phyloP scores from a whole-genome alignment of 352 stramenopile species.

The Phytophthora nicotianae region DNA sequence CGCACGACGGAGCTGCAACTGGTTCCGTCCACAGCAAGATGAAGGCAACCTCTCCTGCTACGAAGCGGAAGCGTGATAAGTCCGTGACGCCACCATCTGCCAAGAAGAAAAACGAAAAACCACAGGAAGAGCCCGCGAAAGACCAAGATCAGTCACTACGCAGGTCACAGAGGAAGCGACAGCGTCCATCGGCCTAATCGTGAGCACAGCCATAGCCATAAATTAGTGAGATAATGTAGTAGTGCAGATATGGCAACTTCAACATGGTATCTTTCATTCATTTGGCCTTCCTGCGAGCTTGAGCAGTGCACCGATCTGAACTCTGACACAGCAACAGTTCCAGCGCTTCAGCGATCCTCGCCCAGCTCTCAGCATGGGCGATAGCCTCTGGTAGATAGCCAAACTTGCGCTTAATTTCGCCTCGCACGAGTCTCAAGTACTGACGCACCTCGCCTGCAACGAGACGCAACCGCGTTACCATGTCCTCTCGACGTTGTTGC shows the following conservation, averaged over 20 bases:
- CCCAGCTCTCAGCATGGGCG: constrained; percentile 63
- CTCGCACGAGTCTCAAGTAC: constrained; percentile 67
- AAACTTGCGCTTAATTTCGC: constrained; percentile 83
- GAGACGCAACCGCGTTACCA: constrained; percentile 53
- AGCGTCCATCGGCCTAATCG: constrained; percentile 2
- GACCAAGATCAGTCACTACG: constrained; percentile 19
- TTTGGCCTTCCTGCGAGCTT: constrained; percentile 11
- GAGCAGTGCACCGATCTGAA: constrained; percentile 20
- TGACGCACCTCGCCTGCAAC: constrained; percentile 67
- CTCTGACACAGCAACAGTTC: constrained; percentile 50
- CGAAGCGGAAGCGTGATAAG: constrained; percentile 32
- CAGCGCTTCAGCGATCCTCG: constrained; percentile 61
- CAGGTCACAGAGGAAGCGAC: constrained; percentile 31
- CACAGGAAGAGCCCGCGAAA: constrained; percentile 7
- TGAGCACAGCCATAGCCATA: background rate
- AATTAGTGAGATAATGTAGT: background rate
- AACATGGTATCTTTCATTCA: constrained; percentile 15
- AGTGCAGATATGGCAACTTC: constrained; percentile 10
- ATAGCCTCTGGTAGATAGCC: constrained; percentile 83
- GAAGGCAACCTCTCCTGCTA: constrained; percentile 10
- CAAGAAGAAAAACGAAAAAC: constrained; percentile 14
- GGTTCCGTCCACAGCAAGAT: constrained; percentile 7
- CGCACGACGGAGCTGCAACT: constrained; percentile 20
- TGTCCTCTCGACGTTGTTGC: constrained; percentile 38
- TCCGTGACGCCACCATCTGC: constrained; percentile 2